Percentiles rank a stretch among this genome's conserved stretches.
phyloP scores from a whole-genome alignment of 371 early-diverging fungal genomes.

The Mortierella sp. region DNA sequence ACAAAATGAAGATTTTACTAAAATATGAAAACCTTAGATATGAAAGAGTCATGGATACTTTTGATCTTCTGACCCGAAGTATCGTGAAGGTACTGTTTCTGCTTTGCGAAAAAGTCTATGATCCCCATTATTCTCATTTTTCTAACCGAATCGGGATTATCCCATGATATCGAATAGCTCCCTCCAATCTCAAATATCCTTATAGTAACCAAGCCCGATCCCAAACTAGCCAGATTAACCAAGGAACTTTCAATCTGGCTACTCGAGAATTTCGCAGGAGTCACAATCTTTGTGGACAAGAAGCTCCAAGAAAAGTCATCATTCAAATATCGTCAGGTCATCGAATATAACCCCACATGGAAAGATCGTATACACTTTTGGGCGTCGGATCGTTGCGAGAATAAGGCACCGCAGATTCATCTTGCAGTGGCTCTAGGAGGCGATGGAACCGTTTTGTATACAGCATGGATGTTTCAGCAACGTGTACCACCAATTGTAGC shows the following conservation, averaged over 20 bases:
- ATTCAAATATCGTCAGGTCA: slow-evolving; percentile 58
- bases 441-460: slow-evolving; percentile 89
- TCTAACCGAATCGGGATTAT: no score
- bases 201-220: slow-evolving; percentile 93
- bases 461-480: slow-evolving; percentile 89
- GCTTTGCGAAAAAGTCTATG: no score
- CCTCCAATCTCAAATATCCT: slow-evolving; percentile 59
- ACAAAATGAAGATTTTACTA: background rate
- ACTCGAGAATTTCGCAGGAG: slow-evolving; percentile 56
- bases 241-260: slow-evolving; percentile 87
- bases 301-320: slow-evolving; percentile 56
- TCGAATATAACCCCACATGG: slow-evolving; percentile 52
- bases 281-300: slow-evolving; percentile 63
- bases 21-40: slow-evolving; percentile 18
- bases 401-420: slow-evolving; percentile 58
- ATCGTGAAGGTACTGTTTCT: slow-evolving; percentile 38
- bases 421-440: slow-evolving; percentile 76
- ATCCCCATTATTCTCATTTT: no score
- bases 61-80: slow-evolving; percentile 34
- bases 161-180: slow-evolving; percentile 17
- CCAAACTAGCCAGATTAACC: slow-evolving; percentile 78
- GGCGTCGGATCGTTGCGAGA: slow-evolving; percentile 64
- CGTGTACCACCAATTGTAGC: slow-evolving; percentile 91
- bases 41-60: slow-evolving; percentile 49
- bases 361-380: slow-evolving; percentile 63